Percentiles rank a stretch among this genome's conserved stretches.
Conservation (phyloP, 2,329 filamentous ascomycete genomes). For the Trichoderma arundinaceum region DNA sequence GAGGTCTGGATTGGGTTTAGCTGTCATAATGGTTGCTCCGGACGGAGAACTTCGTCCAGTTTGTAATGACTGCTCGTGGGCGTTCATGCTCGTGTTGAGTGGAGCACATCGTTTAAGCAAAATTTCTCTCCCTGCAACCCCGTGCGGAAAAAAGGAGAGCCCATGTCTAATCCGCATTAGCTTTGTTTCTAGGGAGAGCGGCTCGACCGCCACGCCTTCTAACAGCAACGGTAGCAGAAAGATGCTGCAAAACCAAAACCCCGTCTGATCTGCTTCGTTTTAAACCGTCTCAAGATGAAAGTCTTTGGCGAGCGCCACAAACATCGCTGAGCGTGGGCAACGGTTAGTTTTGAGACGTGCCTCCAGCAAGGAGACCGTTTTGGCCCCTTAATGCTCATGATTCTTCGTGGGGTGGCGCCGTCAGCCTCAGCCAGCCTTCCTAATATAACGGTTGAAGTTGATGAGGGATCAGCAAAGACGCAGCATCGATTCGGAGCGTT, state of each 20-base stretch:
- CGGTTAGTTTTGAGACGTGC: neutral
- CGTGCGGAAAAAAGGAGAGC: conserved; percentile 24
- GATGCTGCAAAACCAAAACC: neutral
- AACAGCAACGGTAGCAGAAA: neutral
- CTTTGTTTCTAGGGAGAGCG: conserved; percentile 13
- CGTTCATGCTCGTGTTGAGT: conserved; percentile 30
- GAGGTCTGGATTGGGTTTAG: conserved; percentile 17
- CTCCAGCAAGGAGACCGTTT: conserved; percentile 4
- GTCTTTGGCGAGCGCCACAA: conserved; percentile 9
- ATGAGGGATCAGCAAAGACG: conserved; percentile 24
- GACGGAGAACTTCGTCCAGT: conserved; percentile 13
- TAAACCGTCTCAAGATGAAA: conserved; percentile 5
- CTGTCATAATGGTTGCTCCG: conserved; percentile 2
- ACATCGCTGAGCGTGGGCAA: neutral
- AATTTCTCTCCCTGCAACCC: conserved; percentile 29
- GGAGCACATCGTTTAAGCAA: conserved; percentile 20
- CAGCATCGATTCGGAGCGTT: conserved; percentile 26
- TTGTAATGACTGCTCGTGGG: conserved; percentile 11
- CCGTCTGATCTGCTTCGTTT: conserved; percentile 10
- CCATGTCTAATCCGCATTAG: conserved; percentile 17
- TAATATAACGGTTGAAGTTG: conserved; percentile 19
- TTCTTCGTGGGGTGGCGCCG: conserved; percentile 17
- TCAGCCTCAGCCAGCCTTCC: conserved; percentile 8
- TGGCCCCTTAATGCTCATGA: neutral
- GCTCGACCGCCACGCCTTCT: conserved; percentile 13